Base-by-base conservation (phyloP, 75 land plant species). In the Selaginella tamariscina region DNA sequence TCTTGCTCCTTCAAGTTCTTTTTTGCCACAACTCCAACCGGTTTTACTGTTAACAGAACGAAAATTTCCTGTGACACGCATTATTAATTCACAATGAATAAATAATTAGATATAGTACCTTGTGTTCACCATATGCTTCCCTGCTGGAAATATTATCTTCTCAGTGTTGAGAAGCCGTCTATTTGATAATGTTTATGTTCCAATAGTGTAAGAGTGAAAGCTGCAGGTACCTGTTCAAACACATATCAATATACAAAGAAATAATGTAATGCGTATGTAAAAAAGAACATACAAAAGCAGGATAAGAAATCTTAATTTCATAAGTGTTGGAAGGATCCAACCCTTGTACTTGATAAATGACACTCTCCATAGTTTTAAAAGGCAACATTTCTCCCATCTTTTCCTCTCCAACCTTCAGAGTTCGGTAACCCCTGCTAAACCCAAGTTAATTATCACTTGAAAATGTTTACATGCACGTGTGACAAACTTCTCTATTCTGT, bases 281-380 rank as follows among this genome's bases (percentile, higher is more conserved):
- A 39, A 15, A 15, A 39, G 11, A 26, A 79, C 93, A 80, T 84
- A 89, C 89, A 75, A 85, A 85, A 69, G 91, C 85, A 24, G 91
- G 91, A 68, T 90, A 88, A 65, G 96, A 90, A 59, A 90, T 85
- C 88, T 90, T 90, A 74, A 90, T 80, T 82, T 90, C 96, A 62
- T 90, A 90, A 82, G 82, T 81, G 65, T 33, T 56, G 32, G 63
- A 32, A 33, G 71, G 31, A 77, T 81, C 77, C 55, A 90, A 74
- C 13, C 86, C 88, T 57, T 71, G 69, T 2, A 90, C 66, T 60
- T 83, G 67, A 68, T 90, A 90, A 18, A 64, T 69, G 27, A 79
- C 30, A 29, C 82, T 57, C 18, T 77, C 70, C 54, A 91, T 91
- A 65, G 54, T 71, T 32, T 68, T 70, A 2, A 90, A 64, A 56